Base-by-base conservation (phyloP, 2,329 filamentous ascomycete genomes). In the Magnaporthiopsis rhizophila region DNA sequence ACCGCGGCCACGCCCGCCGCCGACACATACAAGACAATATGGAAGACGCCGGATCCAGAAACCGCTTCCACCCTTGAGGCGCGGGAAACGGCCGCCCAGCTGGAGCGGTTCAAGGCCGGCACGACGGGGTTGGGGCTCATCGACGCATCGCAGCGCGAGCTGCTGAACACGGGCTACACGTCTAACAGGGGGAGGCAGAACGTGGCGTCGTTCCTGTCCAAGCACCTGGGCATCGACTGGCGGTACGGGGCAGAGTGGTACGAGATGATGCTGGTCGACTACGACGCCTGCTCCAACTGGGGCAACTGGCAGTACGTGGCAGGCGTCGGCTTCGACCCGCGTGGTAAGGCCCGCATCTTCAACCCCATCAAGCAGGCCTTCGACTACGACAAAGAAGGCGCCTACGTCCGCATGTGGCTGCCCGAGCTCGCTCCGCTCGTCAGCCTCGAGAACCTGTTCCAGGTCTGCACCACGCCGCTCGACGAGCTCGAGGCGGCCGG, bases 281-380 rank as follows among this genome's bases (percentile, higher is more conserved):
- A 93, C 72, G 90, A 94, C 69, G 82, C 89, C 0, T 86, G 83
- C 18, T 89, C 83, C 65, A 93, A 93, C 69, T 94, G 89, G 89
- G 86, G 86, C 12, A 92, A 92, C 70, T 93, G 90, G 90, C 89
- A 92, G 73, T 94, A 94, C 66, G 85, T 91, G 0, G 83, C 90
- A 0, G 90, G 90, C 0, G 89, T 94, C 0, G 90, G 91, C 9
- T 93, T 92, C 68, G 90, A 94, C 68, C 90, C 90, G 0, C 79
- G 89, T 28, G 86, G 87, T 8, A 84, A 89, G 7, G 84, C 84
- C 0, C 80, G 90, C n/a, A 84, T 90, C 18, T 93, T 93, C 79
- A 94, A 94, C 70, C 89, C 90, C 0, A 86, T 94, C 61, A 93
- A 93, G 73, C 90, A 94, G 72, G 88, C 86, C 0, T 84, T 90